Conservation (phyloP, 2,329 filamentous ascomycete genomes). For the Coniochaeta pulveracea region DNA sequence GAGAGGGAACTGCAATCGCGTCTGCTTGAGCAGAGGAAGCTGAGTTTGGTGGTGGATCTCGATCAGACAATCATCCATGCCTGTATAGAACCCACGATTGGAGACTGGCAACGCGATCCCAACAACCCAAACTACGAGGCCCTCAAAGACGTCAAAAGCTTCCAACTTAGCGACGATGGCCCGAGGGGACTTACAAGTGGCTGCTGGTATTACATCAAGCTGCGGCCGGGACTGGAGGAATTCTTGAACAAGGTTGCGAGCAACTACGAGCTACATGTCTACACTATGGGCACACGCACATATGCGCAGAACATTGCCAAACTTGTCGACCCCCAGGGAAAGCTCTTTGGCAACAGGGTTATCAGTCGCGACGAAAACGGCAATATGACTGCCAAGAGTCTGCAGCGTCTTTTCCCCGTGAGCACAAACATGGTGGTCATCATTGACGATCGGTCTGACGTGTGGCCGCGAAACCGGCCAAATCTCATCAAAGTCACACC, state of each 20-base stretch:
- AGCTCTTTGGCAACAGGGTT: slow-evolving; percentile 86
- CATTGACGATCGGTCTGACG: slow-evolving; percentile 92
- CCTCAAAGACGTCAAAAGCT: slow-evolving; percentile 77
- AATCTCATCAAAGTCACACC: slow-evolving; percentile 92
- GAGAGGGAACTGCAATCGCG: slow-evolving; percentile 82
- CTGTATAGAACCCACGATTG: slow-evolving; percentile 90
- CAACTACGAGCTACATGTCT: slow-evolving; percentile 91
- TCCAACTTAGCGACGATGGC: slow-evolving; percentile 81
- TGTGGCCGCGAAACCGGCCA: slow-evolving; percentile 82
- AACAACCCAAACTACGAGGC: slow-evolving; percentile 84
- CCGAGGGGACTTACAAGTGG: slow-evolving; percentile 55
- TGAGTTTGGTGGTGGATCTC: slow-evolving; percentile 90
- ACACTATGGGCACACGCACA: slow-evolving; percentile 97
- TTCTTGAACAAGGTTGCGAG: slow-evolving; percentile 71
- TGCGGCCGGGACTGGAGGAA: slow-evolving; percentile 72
- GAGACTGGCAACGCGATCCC: slow-evolving; percentile 86
- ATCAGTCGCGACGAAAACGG: slow-evolving; percentile 96
- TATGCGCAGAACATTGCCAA: slow-evolving; percentile 87
- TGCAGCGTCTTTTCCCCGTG: slow-evolving; percentile 86
- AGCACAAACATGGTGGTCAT: slow-evolving; percentile 99
- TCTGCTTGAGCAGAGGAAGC: slow-evolving; percentile 67
- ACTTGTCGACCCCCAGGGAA: slow-evolving; percentile 83
- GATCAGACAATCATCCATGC: slow-evolving; percentile 99
- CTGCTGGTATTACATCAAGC: slow-evolving; percentile 98
- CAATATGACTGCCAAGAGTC: slow-evolving; percentile 78